Conservation (phyloP, 83 land plant species). For the Larix sibirica region DNA sequence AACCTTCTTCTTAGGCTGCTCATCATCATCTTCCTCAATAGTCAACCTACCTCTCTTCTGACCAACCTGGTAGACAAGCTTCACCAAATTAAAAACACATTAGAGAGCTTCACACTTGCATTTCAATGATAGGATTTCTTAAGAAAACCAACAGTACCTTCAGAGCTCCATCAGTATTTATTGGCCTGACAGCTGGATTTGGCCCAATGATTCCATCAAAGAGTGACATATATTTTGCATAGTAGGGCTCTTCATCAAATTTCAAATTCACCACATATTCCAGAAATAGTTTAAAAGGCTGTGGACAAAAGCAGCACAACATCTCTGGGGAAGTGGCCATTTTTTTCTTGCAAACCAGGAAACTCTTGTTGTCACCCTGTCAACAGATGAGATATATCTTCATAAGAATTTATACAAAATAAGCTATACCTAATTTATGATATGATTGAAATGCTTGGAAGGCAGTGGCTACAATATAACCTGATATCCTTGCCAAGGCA, state of each 20-base stretch:
- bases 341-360: conserved; percentile 95
- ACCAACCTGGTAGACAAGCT: conserved; percentile 76
- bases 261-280: conserved; percentile 90
- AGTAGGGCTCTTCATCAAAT: conserved; percentile 96
- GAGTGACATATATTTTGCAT: conserved; percentile 74
- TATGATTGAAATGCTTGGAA: not conserved
- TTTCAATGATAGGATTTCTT: not conserved
- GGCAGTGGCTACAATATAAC: conserved; percentile 25
- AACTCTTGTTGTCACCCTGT: conserved; percentile 95
- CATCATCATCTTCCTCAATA: conserved; percentile 85
- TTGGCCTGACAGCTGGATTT: conserved; percentile 77
- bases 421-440: not conserved
- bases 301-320: conserved; percentile 90
- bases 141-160: conserved; percentile 52
- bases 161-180: conserved; percentile 90
- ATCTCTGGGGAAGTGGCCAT: conserved; percentile 94
- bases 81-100: conserved; percentile 19
- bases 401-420: conserved; percentile 4
- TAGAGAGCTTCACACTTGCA: not conserved
- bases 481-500: conserved; percentile 93
- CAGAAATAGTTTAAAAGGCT: conserved; percentile 82
- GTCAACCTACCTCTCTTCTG: conserved; percentile 81
- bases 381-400: not conserved
- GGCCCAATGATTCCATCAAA: conserved; percentile 81
- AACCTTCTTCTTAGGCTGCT: conserved; percentile 92